A percentile compares a stretch with the other conserved stretches of the same genome.
Conservation (phyloP, 2,329 filamentous ascomycete species). For the Coniella vitis region DNA sequence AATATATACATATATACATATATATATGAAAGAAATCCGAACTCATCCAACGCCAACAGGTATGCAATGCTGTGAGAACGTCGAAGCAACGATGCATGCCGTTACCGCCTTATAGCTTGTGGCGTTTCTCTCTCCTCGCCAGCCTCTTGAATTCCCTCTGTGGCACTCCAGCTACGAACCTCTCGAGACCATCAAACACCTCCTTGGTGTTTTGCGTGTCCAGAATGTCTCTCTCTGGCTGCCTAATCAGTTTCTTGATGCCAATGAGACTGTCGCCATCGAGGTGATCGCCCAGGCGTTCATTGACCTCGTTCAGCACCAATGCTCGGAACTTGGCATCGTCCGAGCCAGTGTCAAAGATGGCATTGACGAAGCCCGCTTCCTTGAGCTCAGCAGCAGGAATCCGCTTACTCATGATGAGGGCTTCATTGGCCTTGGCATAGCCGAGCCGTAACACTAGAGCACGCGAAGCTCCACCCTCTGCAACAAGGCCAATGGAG, state of each 20-base stretch:
- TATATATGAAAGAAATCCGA: slow-evolving; percentile 3
- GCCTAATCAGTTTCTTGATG: slow-evolving; percentile 78
- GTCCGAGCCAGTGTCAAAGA: slow-evolving; percentile 51
- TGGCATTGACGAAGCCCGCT: slow-evolving; percentile 78
- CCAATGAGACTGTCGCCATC: slow-evolving; percentile 70
- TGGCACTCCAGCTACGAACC: slow-evolving; percentile 73
- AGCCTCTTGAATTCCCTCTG: slow-evolving; percentile 85
- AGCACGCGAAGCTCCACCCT: slow-evolving; percentile 73
- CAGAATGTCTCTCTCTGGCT: slow-evolving; percentile 63
- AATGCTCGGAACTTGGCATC: slow-evolving; percentile 60
- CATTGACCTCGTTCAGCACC: slow-evolving; percentile 75
- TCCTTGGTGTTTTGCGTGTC: slow-evolving; percentile 76
- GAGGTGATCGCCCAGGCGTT: slow-evolving; percentile 72
- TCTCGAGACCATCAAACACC: slow-evolving; percentile 76
- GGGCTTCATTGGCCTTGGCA: slow-evolving; percentile 79
- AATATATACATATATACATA: not conserved
- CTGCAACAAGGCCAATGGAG: slow-evolving; percentile 81
- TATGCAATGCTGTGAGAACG: no score
- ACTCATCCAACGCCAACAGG: no score
- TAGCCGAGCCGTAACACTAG: slow-evolving; percentile 77
- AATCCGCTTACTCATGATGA: slow-evolving; percentile 83
- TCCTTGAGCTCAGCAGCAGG: slow-evolving; percentile 63
- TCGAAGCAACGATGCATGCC: not conserved
- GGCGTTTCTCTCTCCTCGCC: slow-evolving; percentile 82
- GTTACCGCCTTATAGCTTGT: slow-evolving; percentile 66